Evolutionary conservation across 257 asterid species (phyloP).

Genomic region (Asclepias syriaca): DNA sequence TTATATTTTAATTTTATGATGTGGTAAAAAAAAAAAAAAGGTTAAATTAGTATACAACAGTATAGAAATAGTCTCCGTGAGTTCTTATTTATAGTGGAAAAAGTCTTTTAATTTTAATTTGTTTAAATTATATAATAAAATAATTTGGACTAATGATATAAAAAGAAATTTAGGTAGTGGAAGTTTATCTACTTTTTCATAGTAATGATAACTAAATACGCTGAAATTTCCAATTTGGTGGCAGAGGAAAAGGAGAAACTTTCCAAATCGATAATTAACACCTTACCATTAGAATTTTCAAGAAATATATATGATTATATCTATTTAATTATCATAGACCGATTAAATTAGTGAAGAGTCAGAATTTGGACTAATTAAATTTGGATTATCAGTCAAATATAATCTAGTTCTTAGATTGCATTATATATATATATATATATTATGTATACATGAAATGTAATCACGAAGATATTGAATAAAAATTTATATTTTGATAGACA

Average conservation of each 20-base stretch:
- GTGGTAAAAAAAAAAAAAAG: too few relatives aligned
- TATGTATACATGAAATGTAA: too few relatives aligned
- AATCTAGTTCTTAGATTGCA: too few relatives aligned
- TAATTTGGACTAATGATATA: too few relatives aligned
- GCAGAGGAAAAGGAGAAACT: not conserved
- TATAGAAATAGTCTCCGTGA: not conserved
- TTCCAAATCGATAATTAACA: not conserved
- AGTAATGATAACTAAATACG: not conserved
- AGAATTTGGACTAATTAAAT: too few relatives aligned
- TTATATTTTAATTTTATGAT: too few relatives aligned
- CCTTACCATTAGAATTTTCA: not conserved
- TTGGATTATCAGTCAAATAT: not conserved
- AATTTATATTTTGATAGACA: too few relatives aligned
- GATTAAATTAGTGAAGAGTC: not conserved
- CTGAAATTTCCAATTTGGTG: not conserved
- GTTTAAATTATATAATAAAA: too few relatives aligned
- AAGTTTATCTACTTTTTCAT: not conserved
- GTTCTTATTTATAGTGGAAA: not conserved
- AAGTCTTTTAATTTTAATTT: not conserved
- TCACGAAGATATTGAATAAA: too few relatives aligned
- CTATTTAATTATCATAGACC: not conserved
- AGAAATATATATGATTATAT: not conserved
- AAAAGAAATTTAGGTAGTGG: not conserved
- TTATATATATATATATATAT: too few relatives aligned
- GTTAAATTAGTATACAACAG: not conserved